Evolutionary conservation across 805 yeast genomes (phyloP).

Genomic region (Sugiyamaella valdiviana): DNA sequence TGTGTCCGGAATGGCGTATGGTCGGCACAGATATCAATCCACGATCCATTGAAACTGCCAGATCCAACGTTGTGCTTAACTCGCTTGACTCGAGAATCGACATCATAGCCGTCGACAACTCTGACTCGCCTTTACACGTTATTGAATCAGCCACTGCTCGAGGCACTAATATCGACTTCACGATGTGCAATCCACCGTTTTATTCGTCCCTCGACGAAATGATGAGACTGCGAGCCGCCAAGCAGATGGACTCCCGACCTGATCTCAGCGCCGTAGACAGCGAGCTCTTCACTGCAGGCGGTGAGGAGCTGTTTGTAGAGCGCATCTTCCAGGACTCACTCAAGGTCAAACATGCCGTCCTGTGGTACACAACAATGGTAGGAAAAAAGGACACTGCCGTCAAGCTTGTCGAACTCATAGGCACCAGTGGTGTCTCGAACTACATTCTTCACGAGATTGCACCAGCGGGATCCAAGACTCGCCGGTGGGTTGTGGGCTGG

Average conservation of each 20-base stretch:
- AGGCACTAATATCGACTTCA: conserved; percentile 21
- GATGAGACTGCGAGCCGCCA: conserved; percentile 21
- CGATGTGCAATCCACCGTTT: conserved; percentile 52
- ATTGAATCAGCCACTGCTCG: not conserved
- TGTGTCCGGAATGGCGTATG: conserved; percentile 26
- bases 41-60: conserved; percentile 31
- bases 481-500: conserved; percentile 39
- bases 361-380: conserved; percentile 40
- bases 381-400: conserved; percentile 25
- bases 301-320: conserved; percentile 39
- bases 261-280: conserved; percentile 26
- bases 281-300: conserved; percentile 43
- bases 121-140: not conserved
- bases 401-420: conserved; percentile 11
- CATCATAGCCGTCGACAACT: not conserved
- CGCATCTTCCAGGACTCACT: conserved; percentile 34
- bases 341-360: conserved; percentile 8
- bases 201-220: conserved; percentile 36
- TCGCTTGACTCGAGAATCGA: conserved; percentile 7
- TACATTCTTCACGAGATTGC: conserved; percentile 31
- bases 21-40: conserved; percentile 43
- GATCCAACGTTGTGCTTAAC: conserved; percentile 29
- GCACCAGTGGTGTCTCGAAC: conserved; percentile 13
- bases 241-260: conserved; percentile 23
- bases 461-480: conserved; percentile 22